Conservation (phyloP, 768 basidiomycete genomes). For the Tulasnella sp. region DNA sequence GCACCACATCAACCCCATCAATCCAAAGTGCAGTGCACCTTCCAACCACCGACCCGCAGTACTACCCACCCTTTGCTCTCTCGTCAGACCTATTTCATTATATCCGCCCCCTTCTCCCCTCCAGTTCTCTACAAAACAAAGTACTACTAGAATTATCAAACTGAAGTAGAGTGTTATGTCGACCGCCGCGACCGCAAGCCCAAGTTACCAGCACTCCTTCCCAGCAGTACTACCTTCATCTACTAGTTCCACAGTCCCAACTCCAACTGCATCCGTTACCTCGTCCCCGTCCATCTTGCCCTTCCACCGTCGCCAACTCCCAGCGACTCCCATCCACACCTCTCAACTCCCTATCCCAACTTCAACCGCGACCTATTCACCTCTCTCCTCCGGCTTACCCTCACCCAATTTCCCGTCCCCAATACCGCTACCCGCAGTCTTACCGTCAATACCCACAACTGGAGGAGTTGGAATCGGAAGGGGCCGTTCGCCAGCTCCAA, state of each 20-base stretch:
- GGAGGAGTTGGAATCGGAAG: background rate
- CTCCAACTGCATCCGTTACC: background rate
- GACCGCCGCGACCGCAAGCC: constrained; percentile 6
- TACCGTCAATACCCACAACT: background rate
- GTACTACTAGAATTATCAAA: background rate
- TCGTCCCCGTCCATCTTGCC: background rate
- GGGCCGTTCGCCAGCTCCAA: constrained; percentile 7
- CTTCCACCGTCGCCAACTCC: constrained; percentile 10
- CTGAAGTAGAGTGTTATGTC: background rate
- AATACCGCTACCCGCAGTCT: constrained; percentile 1
- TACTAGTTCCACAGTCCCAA: background rate
- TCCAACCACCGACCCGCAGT: constrained; percentile 24
- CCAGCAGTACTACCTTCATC: background rate
- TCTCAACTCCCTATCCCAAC: background rate
- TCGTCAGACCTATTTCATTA: background rate
- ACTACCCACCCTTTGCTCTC: background rate
- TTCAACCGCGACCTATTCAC: constrained; percentile 8
- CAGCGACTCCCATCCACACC: constrained; percentile 10
- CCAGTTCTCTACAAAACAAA: background rate
- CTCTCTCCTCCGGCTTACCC: constrained; percentile 7
- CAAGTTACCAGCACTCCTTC: constrained; percentile 8
- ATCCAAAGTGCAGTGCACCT: constrained; percentile 29
- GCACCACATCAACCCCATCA: background rate
- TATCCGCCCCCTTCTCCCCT: background rate
- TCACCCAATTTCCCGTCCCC: constrained; percentile 13